Percentiles rank a stretch among this genome's conserved stretches.
phyloP scores from a whole-genome alignment of 371 early-diverging fungal genomes.

The Mortierella sp. region DNA sequence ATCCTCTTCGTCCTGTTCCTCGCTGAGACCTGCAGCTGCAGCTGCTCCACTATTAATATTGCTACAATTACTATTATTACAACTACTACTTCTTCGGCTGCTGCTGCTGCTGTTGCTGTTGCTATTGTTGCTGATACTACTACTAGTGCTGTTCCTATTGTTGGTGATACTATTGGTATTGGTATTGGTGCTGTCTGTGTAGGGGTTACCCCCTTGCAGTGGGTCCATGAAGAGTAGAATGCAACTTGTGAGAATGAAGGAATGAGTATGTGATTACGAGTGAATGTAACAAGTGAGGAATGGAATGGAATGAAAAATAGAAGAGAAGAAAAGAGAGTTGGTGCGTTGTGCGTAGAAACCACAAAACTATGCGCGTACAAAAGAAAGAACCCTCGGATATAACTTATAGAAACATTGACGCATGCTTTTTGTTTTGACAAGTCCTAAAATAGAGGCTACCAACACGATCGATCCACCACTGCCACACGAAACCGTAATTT shows the following conservation, averaged over 20 bases:
- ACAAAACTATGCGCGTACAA: neutral
- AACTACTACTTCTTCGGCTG: neutral
- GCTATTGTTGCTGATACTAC: neutral
- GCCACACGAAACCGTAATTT: too few relatives aligned
- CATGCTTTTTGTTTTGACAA: too few relatives aligned
- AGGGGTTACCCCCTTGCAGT: neutral
- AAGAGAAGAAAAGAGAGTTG: neutral
- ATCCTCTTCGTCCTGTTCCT: neutral
- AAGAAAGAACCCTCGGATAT: neutral
- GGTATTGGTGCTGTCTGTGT: neutral
- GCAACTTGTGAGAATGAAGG: neutral
- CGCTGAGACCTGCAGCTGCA: neutral
- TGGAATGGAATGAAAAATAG: neutral
- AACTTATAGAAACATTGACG: neutral
- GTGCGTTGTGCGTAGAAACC: neutral
- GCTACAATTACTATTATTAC: neutral
- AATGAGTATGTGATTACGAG: too few relatives aligned
- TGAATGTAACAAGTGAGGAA: neutral
- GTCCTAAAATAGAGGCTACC: too few relatives aligned
- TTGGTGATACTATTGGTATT: neutral
- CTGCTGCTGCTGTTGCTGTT: neutral
- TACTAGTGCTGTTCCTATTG: neutral
- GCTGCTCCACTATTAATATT: neutral
- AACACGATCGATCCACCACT: too few relatives aligned
- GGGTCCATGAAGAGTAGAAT: neutral